A percentile compares a stretch with the other conserved stretches of the same genome.
Conservation (phyloP, 2,329 filamentous ascomycete genomes). For the Arthrobotrys iridis region DNA sequence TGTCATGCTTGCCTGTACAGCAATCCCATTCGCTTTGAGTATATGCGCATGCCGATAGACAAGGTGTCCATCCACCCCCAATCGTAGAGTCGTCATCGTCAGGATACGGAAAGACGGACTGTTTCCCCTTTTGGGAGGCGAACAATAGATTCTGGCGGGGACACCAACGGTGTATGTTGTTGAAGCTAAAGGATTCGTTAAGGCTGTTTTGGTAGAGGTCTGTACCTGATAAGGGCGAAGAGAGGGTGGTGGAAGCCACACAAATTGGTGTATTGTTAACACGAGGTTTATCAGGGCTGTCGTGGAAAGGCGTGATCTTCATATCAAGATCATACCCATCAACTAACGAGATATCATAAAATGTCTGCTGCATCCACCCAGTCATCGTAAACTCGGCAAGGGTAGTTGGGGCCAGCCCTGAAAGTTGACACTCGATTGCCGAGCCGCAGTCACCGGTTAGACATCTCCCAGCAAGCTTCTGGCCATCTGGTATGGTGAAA, state of each 20-base stretch:
- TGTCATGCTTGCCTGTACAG: constrained; percentile 76
- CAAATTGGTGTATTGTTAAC: constrained; percentile 56
- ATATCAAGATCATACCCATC: constrained; percentile 85
- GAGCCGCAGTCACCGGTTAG: constrained; percentile 80
- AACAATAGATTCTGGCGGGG: constrained; percentile 79
- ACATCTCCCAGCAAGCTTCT: constrained; percentile 64
- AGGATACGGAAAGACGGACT: constrained; percentile 71
- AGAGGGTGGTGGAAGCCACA: constrained; percentile 30
- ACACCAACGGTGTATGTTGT: constrained; percentile 75
- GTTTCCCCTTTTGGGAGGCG: constrained; percentile 72
- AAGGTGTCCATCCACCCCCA: constrained; percentile 74
- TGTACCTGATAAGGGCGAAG: constrained; percentile 60
- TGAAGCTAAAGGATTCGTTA: constrained; percentile 55
- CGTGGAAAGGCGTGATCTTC: constrained; percentile 63
- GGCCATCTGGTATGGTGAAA: constrained; percentile 45
- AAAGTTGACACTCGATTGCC: constrained; percentile 73
- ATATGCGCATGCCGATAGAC: constrained; percentile 78
- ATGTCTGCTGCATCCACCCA: constrained; percentile 74
- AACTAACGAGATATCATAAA: constrained; percentile 85
- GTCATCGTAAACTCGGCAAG: constrained; percentile 82
- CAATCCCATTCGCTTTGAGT: constrained; percentile 75
- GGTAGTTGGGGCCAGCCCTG: constrained; percentile 77
- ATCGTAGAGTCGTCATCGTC: constrained; percentile 76
- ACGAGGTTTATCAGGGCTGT: constrained; percentile 48
- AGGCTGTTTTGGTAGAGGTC: constrained; percentile 61